Evolutionary conservation across 2,329 filamentous ascomycete species (phyloP).

Genomic region (Thielaviopsis ethacetica): DNA sequence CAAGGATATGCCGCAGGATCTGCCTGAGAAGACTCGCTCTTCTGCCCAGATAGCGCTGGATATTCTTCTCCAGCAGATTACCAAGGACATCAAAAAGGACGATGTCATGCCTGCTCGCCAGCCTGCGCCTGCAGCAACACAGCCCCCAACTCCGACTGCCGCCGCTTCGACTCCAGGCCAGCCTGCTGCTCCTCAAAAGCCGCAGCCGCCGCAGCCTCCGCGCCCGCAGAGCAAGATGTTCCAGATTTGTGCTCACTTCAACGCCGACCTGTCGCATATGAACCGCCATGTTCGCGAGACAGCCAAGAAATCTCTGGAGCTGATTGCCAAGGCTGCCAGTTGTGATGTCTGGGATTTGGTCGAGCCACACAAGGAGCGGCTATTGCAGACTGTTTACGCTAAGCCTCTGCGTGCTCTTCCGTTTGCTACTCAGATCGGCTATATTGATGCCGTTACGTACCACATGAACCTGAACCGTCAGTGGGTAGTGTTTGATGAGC

Average conservation of each 20-base stretch:
- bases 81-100: conserved; percentile 62
- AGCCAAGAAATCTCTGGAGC: conserved; percentile 62
- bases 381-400: conserved; percentile 83
- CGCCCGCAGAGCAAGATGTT: conserved; percentile 20
- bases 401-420: conserved; percentile 87
- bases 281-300: conserved; percentile 87
- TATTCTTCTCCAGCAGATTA: conserved; percentile 61
- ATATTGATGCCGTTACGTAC: conserved; percentile 94
- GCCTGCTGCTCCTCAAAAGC: conserved; percentile 21
- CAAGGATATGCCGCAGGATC: conserved; percentile 91
- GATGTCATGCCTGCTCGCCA: conserved; percentile 35
- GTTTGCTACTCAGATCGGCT: conserved; percentile 91
- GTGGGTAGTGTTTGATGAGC: conserved; percentile 82
- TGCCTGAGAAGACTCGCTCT: conserved; percentile 75
- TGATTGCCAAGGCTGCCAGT: conserved; percentile 62
- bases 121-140: not conserved
- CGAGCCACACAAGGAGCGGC: conserved; percentile 73
- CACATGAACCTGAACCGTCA: conserved; percentile 79
- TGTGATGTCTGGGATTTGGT: conserved; percentile 78
- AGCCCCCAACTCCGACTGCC: not conserved
- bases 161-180: conserved; percentile 22
- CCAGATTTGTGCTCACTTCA: conserved; percentile 68
- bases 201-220: conserved; percentile 41
- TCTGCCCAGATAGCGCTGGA: conserved; percentile 74
- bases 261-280: conserved; percentile 83